Evolutionary conservation across 1,139 yeast species (phyloP).

Genomic region (Pichia sp.): DNA sequence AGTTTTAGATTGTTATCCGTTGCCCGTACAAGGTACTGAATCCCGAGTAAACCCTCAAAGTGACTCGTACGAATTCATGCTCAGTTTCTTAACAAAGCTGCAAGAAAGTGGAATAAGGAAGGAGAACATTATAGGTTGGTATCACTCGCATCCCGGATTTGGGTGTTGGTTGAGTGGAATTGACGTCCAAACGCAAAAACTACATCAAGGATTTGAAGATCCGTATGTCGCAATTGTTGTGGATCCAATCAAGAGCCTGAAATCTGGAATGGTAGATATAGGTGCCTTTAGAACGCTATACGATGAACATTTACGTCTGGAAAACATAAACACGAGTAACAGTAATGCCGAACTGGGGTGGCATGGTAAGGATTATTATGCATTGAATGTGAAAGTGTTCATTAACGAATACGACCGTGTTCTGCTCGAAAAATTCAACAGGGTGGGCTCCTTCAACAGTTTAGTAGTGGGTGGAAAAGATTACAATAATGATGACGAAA

Average conservation of each 20-base stretch:
- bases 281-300: slow-evolving; percentile 84
- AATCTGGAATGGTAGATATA: slow-evolving; percentile 69
- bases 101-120: slow-evolving; percentile 50
- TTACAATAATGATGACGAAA: neutral
- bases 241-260: slow-evolving; percentile 70
- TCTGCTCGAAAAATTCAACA: slow-evolving; percentile 10
- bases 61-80: slow-evolving; percentile 95
- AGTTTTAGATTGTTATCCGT: slow-evolving; percentile 75
- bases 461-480: neutral
- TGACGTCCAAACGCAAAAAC: slow-evolving; percentile 80
- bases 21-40: slow-evolving; percentile 96
- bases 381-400: slow-evolving; percentile 63
- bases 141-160: slow-evolving; percentile 96
- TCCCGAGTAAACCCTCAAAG: slow-evolving; percentile 92
- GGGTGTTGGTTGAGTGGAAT: slow-evolving; percentile 93
- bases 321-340: slow-evolving; percentile 17
- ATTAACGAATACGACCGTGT: slow-evolving; percentile 37
- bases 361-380: slow-evolving; percentile 67
- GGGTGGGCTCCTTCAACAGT: neutral
- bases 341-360: slow-evolving; percentile 54
- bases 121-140: slow-evolving; percentile 84
- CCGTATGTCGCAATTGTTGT: slow-evolving; percentile 87
- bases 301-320: slow-evolving; percentile 18
- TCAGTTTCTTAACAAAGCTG: slow-evolving; percentile 59
- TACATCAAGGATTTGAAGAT: slow-evolving; percentile 85